phyloP scores from a whole-genome alignment of 2,329 filamentous ascomycete genomes.

The Alternaria angustiovoidea region DNA sequence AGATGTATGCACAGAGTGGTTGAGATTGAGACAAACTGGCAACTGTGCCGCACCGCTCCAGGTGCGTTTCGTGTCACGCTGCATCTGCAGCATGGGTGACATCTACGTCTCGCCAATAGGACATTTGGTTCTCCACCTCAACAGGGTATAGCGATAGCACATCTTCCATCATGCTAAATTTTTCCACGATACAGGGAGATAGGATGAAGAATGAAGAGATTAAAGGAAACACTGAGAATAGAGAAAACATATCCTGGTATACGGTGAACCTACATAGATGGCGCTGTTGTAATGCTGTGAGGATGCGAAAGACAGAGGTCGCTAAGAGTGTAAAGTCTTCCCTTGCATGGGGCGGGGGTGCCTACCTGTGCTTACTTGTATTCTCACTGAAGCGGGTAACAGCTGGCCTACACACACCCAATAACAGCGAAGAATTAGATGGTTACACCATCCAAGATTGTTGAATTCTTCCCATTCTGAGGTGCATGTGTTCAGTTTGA shows the following conservation, averaged over 20 bases:
- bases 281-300: background rate
- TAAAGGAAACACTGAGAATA: background rate
- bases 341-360: background rate
- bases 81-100: background rate
- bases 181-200: background rate
- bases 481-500: background rate
- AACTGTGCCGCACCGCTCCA: background rate
- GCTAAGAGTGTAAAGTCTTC: background rate
- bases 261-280: background rate
- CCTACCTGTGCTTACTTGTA: background rate
- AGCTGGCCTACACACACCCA: background rate
- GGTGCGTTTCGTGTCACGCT: background rate
- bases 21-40: background rate
- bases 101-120: background rate
- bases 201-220: background rate
- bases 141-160: background rate
- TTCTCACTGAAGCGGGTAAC: background rate
- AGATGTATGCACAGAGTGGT: background rate
- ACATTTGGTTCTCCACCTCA: background rate
- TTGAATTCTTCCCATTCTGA: background rate
- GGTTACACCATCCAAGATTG: background rate
- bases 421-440: background rate
- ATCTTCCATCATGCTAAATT: background rate
- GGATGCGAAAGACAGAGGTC: too few relatives aligned
- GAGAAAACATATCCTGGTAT: background rate